These are phyloP conservation scores for Tylopilus plumbeoviolaceoides DNA, from an alignment of 768 basidiomycete species.

Conservation along the genomic window DNA sequence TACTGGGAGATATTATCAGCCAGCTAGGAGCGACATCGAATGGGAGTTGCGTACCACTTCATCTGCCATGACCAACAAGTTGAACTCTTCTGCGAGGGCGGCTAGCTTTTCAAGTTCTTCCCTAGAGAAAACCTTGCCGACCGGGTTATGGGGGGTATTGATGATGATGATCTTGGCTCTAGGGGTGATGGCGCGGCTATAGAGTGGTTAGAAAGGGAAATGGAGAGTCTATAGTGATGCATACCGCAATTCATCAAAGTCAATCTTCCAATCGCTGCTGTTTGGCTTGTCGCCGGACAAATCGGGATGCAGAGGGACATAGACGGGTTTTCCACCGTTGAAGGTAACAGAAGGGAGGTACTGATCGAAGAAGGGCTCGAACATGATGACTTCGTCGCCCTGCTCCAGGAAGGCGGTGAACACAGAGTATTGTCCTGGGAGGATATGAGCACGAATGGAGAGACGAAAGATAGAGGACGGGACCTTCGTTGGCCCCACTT, in stretches of 20 bases:
- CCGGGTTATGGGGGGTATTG: slow-evolving; percentile 96
- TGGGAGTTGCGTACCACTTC: slow-evolving; percentile 76
- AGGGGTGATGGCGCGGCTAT: slow-evolving; percentile 75
- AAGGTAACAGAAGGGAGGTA: slow-evolving; percentile 91
- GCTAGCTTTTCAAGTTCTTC: slow-evolving; percentile 84
- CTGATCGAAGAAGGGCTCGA: slow-evolving; percentile 98
- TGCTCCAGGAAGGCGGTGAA: slow-evolving; percentile 87
- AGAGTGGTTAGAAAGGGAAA: slow-evolving; percentile 3
- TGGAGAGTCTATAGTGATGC: slow-evolving; percentile 11
- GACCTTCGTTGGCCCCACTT: slow-evolving; percentile 96
- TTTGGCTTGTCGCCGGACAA: slow-evolving; percentile 44
- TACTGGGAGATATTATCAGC: slow-evolving; percentile 49
- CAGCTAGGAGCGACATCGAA: neutral
- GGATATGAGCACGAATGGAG: neutral
- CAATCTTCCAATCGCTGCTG: slow-evolving; percentile 81
- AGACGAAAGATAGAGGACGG: neutral
- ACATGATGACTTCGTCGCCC: slow-evolving; percentile 97
- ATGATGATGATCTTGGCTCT: slow-evolving; percentile 93
- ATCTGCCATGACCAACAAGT: slow-evolving; percentile 90
- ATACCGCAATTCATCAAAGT: slow-evolving; percentile 84
- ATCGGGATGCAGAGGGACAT: slow-evolving; percentile 94
- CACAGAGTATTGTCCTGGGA: slow-evolving; percentile 81
- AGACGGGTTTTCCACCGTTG: slow-evolving; percentile 90
- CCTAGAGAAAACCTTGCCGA: slow-evolving; percentile 94
- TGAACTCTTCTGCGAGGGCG: slow-evolving; percentile 83